Evolutionary conservation across 148 eudicot genomes (phyloP).

Genomic region (Mesembryanthemum crystallinum): DNA sequence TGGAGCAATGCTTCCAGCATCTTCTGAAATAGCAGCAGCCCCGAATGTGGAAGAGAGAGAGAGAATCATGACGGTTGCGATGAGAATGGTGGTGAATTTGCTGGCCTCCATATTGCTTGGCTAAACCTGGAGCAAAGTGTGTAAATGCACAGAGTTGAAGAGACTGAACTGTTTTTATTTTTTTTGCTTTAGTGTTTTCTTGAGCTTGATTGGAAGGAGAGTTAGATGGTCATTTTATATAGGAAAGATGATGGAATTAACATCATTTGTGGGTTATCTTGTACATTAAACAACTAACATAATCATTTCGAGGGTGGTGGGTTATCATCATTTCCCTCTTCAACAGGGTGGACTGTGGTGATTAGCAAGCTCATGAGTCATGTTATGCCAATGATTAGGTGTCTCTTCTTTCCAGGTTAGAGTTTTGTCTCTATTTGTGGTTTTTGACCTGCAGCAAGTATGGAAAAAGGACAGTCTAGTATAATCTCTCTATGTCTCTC

Average conservation of each 20-base stretch:
- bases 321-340: conserved; percentile 11
- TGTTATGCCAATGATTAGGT: conserved; percentile 21
- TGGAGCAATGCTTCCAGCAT: conserved; percentile 35
- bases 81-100: conserved; percentile 27
- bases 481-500: not conserved
- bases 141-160: not conserved
- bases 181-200: not conserved
- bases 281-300: conserved; percentile 28
- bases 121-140: not conserved
- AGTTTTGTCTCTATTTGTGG: conserved; percentile 6
- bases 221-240: conserved; percentile 11
- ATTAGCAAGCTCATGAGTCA: conserved; percentile 8
- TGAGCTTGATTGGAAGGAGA: conserved; percentile 1
- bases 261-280: not conserved
- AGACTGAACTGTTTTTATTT: not conserved
- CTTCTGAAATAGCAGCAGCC: conserved; percentile 18
- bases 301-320: conserved; percentile 33
- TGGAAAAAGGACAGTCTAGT: not conserved
- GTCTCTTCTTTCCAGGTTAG: conserved; percentile 22
- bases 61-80: conserved; percentile 21
- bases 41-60: conserved; percentile 24
- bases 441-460: not conserved
- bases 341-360: conserved; percentile 21
- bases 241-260: conserved; percentile 2
- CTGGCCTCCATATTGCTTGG: conserved; percentile 31